Conservation (phyloP, 78 protist genomes). For the Bigelowiella natans region DNA sequence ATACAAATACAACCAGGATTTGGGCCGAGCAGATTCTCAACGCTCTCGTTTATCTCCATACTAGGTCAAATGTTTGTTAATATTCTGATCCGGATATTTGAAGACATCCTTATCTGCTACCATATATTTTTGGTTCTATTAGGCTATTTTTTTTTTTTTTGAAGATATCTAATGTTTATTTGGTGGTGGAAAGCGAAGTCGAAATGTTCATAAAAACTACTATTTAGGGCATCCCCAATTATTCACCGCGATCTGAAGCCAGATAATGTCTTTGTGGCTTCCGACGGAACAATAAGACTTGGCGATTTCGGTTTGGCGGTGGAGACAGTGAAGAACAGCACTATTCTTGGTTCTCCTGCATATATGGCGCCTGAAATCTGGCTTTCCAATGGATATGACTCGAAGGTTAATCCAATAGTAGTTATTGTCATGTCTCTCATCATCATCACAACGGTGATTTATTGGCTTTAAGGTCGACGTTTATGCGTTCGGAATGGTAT, state of each 20-base stretch:
- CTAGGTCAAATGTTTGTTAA: not conserved
- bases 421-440: too few species aligned
- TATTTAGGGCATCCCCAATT: too few species aligned
- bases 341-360: not conserved
- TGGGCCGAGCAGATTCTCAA: not conserved
- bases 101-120: too few species aligned
- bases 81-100: too few species aligned
- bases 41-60: not conserved
- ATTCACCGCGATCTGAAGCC: slow-evolving; percentile 5
- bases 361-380: not conserved
- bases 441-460: too few species aligned
- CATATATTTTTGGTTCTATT: too few species aligned
- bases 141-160: too few species aligned
- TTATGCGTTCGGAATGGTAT: not conserved
- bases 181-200: too few species aligned
- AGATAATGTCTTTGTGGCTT: slow-evolving; percentile 1
- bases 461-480: too few species aligned
- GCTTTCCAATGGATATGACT: not conserved
- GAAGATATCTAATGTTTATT: too few species aligned
- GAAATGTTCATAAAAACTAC: too few species aligned
- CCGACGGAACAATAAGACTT: not conserved
- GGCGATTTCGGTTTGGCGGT: not conserved
- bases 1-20: not conserved
- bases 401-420: too few species aligned
- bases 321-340: not conserved